Conservation (phyloP, 2,329 filamentous ascomycete species). For the Penicillium freii region DNA sequence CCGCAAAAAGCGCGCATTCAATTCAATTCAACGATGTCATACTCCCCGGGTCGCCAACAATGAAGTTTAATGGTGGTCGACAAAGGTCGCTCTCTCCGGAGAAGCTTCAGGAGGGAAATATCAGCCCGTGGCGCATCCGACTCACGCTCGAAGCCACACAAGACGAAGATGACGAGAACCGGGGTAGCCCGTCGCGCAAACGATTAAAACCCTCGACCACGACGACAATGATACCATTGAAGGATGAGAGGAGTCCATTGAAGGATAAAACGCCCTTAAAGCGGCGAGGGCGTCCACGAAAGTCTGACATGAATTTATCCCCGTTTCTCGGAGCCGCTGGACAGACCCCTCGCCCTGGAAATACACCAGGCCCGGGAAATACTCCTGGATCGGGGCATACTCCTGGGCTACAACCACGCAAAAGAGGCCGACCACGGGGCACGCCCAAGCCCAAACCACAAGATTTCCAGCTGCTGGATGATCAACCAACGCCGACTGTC, state of each 20-base stretch:
- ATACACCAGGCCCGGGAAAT: constrained; percentile 32
- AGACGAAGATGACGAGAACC: constrained; percentile 39
- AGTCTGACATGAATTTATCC: constrained; percentile 41
- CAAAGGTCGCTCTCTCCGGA: constrained; percentile 38
- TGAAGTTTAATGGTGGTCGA: constrained; percentile 30
- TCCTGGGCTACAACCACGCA: constrained; percentile 31
- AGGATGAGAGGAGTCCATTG: constrained; percentile 33
- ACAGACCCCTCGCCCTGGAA: constrained; percentile 11
- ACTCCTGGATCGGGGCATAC: constrained; percentile 29
- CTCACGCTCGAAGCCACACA: constrained; percentile 50
- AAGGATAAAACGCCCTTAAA: constrained; percentile 41
- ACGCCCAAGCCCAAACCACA: constrained; percentile 19
- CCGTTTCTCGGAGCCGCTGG: constrained; percentile 35
- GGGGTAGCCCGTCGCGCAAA: constrained; percentile 33
- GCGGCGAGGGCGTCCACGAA: constrained; percentile 44
- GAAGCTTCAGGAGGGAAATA: constrained; percentile 41
- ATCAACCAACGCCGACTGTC: constrained; percentile 15
- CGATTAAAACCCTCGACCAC: constrained; percentile 32
- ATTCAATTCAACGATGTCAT: constrained; percentile 45
- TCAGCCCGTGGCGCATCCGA: constrained; percentile 50
- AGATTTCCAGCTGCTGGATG: constrained; percentile 19
- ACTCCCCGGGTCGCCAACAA: constrained; percentile 40
- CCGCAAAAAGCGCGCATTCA: constrained; percentile 39
- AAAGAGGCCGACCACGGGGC: constrained; percentile 39
- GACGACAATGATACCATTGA: constrained; percentile 45